These are phyloP conservation scores for Apiosordaria backusii DNA, from an alignment of 495 filamentous ascomycete genomes.

Conservation along the genomic window DNA sequence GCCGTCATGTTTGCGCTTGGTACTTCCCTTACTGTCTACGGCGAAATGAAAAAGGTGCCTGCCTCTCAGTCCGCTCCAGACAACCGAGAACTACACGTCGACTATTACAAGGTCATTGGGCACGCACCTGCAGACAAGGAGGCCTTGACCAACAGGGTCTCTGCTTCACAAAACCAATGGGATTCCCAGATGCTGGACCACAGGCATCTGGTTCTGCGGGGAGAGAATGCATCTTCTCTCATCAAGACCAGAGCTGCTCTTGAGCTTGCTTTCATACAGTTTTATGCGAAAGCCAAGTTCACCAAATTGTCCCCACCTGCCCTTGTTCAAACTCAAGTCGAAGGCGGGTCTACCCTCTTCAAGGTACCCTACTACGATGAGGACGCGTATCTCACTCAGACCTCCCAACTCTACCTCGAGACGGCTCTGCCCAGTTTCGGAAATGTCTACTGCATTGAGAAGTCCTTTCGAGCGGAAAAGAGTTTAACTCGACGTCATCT, in stretches of 20 bases:
- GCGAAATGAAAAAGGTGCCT: constrained; percentile 84
- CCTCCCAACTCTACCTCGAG: constrained; percentile 95
- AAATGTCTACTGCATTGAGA: constrained; percentile 95
- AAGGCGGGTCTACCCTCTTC: constrained; percentile 93
- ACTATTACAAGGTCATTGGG: constrained; percentile 86
- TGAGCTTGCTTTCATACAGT: constrained; percentile 75
- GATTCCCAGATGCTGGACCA: constrained; percentile 84
- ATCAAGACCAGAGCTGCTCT: constrained; percentile 88
- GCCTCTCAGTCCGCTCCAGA: constrained; percentile 75
- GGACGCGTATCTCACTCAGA: constrained; percentile 91
- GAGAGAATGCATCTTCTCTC: constrained; percentile 79
- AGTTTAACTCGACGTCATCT: constrained; percentile 90
- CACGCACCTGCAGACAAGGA: constrained; percentile 78
- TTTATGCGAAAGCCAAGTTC: constrained; percentile 82
- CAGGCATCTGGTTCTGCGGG: constrained; percentile 88
- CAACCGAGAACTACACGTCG: constrained; percentile 87
- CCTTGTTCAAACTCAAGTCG: constrained; percentile 98
- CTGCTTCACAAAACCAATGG: constrained; percentile 61
- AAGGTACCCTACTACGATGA: constrained; percentile 92
- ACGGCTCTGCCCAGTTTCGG: constrained; percentile 86
- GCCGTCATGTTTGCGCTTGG: constrained; percentile 83
- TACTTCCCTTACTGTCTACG: constrained; percentile 80
- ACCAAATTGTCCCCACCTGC: constrained; percentile 88
- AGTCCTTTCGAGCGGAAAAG: constrained; percentile 97
- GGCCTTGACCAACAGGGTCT: constrained; percentile 88